These are phyloP conservation scores for Lodderomyces oxycetoniae DNA, from an alignment of 1,139 yeast genomes.

Conservation along the genomic window DNA sequence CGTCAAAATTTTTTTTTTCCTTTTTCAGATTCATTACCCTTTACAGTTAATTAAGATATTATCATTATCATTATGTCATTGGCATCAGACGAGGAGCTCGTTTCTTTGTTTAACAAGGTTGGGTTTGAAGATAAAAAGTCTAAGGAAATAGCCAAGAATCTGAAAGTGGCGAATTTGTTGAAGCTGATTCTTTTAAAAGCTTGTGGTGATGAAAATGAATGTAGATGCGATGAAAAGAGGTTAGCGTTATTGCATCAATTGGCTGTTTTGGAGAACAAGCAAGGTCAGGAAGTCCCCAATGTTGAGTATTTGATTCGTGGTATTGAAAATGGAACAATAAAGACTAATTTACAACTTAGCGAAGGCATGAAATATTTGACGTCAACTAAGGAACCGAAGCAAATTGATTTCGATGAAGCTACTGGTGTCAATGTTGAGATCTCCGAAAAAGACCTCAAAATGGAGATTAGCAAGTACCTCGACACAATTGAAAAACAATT, in stretches of 20 bases:
- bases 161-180: conserved; percentile 72
- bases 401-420: conserved; percentile 45
- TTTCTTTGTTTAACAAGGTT: conserved; percentile 47
- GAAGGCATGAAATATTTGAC: conserved; percentile 77
- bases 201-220: conserved; percentile 26
- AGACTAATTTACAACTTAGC: conserved; percentile 65
- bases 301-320: conserved; percentile 54
- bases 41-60: too few species aligned
- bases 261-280: conserved; percentile 58
- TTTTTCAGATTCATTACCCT: too few species aligned
- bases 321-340: conserved; percentile 59
- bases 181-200: conserved; percentile 43
- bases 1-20: too few species aligned
- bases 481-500: conserved; percentile 54
- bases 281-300: conserved; percentile 32
- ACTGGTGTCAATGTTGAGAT: conserved; percentile 83
- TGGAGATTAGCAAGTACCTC: conserved; percentile 56
- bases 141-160: conserved; percentile 75
- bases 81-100: conserved; percentile 25
- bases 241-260: conserved; percentile 68
- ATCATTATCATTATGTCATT: conserved; percentile 2
- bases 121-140: conserved; percentile 72
- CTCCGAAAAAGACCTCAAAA: conserved; percentile 58
- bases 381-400: conserved; percentile 35
- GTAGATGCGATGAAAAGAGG: conserved; percentile 50